A percentile compares a stretch with the other conserved stretches of the same genome.
These are phyloP conservation scores for Backusella psychrophila DNA, from an alignment of 192 early-diverging fungal species.

Conservation along the genomic window DNA sequence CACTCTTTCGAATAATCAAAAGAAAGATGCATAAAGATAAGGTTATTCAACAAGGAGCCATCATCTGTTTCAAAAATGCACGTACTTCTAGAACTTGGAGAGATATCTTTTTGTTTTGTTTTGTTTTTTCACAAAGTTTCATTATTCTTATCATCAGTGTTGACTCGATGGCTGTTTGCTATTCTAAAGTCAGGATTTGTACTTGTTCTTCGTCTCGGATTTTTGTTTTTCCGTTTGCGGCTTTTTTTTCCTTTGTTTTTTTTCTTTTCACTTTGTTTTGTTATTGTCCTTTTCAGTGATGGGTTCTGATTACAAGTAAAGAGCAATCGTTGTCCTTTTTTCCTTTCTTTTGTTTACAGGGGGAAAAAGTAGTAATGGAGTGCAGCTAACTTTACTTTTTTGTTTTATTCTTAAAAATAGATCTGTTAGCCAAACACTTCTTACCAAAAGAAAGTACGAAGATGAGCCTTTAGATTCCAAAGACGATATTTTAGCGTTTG, in stretches of 20 bases:
- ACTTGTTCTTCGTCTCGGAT: neutral
- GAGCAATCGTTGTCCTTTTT: neutral
- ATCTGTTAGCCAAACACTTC: neutral
- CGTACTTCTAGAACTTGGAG: neutral
- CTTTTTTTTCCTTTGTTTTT: neutral
- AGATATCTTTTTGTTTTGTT: neutral
- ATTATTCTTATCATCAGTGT: neutral
- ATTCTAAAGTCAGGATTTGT: no score
- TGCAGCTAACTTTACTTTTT: neutral
- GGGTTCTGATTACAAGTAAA: slow-evolving; percentile 5
- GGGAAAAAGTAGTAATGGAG: neutral
- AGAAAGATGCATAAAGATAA: neutral
- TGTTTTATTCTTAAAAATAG: neutral
- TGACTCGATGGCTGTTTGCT: neutral
- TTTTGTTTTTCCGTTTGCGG: neutral
- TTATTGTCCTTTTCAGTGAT: neutral
- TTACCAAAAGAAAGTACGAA: neutral
- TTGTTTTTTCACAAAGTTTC: neutral
- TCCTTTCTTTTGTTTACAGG: neutral
- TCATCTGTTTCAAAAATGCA: slow-evolving; percentile 1
- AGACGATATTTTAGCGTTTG: slow-evolving; percentile 47
- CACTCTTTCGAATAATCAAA: neutral
- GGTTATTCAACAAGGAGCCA: neutral
- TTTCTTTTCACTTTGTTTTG: neutral
- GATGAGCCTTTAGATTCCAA: slow-evolving; percentile 12